A percentile compares a stretch with the other conserved stretches of the same genome.
These are phyloP conservation scores for Rhazya stricta DNA, from an alignment of 257 asterid genomes.

Conservation along the genomic window DNA sequence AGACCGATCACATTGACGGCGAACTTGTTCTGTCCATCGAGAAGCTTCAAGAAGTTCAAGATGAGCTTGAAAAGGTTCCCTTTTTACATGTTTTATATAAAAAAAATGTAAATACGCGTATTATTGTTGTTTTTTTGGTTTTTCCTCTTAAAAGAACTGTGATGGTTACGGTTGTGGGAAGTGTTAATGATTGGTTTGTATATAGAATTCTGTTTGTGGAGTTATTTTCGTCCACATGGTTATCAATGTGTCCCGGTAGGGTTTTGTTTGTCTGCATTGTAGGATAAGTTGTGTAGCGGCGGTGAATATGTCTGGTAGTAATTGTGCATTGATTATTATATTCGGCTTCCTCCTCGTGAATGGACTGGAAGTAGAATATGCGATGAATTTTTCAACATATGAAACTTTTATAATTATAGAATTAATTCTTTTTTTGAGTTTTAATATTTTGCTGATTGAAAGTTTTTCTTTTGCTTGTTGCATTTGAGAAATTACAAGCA, in stretches of 20 bases:
- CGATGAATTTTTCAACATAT: neutral
- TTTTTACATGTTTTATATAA: slow-evolving; percentile 2
- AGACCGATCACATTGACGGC: slow-evolving; percentile 19
- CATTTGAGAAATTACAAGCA: neutral
- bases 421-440: neutral
- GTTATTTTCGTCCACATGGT: neutral
- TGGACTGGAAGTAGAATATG: neutral
- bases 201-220: neutral
- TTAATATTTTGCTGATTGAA: neutral
- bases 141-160: neutral
- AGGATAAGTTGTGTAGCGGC: neutral
- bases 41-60: slow-evolving; percentile 45
- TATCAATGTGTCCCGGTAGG: neutral
- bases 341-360: neutral
- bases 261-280: neutral
- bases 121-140: neutral
- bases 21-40: slow-evolving; percentile 30
- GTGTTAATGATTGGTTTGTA: neutral
- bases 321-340: neutral
- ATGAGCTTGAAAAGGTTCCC: slow-evolving; percentile 45
- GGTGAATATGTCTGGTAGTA: neutral
- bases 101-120: neutral
- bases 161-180: neutral
- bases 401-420: neutral
- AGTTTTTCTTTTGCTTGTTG: neutral